Evolutionary conservation across 352 stramenopile species (phyloP).

Genomic region (Aphanomyces astaci): DNA sequence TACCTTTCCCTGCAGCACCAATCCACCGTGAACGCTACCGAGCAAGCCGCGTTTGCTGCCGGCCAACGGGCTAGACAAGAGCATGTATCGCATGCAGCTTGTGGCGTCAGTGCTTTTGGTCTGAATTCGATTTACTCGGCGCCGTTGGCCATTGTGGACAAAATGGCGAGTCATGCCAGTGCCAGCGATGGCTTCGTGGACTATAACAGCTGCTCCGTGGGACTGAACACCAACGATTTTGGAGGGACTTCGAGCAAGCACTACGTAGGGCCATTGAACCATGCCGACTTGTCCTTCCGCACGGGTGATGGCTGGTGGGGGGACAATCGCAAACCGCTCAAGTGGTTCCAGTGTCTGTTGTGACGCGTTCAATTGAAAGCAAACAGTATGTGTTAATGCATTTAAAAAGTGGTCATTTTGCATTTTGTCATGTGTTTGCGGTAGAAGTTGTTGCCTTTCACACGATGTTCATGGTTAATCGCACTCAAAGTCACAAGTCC

Average conservation of each 20-base stretch:
- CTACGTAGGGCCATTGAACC: constrained; percentile 57
- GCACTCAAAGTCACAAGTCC: too few species aligned
- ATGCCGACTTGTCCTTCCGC: constrained; percentile 54
- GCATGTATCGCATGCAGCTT: constrained; percentile 37
- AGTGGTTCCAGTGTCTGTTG: constrained; percentile 68
- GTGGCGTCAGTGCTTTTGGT: constrained; percentile 33
- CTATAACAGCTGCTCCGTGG: constrained; percentile 46
- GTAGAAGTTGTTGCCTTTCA: too few species aligned
- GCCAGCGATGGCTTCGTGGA: constrained; percentile 50
- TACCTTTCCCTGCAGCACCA: constrained; percentile 35
- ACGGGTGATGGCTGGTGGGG: constrained; percentile 47
- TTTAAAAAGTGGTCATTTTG: too few species aligned
- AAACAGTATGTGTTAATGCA: too few species aligned
- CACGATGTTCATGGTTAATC: too few species aligned
- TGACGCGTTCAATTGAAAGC: too few species aligned
- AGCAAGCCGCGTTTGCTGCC: constrained; percentile 29
- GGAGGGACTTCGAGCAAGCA: constrained; percentile 25
- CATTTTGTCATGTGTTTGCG: too few species aligned
- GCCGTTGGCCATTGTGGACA: constrained; percentile 29
- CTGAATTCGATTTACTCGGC: constrained; percentile 34
- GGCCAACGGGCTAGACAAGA: constrained; percentile 31
- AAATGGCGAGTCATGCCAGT: constrained; percentile 29
- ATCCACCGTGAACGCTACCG: constrained; percentile 31
- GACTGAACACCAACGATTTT: constrained; percentile 33
- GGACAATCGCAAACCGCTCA: constrained; percentile 43